Conservation (phyloP, 2,329 filamentous ascomycete species). For the Sporothrix humicola region DNA sequence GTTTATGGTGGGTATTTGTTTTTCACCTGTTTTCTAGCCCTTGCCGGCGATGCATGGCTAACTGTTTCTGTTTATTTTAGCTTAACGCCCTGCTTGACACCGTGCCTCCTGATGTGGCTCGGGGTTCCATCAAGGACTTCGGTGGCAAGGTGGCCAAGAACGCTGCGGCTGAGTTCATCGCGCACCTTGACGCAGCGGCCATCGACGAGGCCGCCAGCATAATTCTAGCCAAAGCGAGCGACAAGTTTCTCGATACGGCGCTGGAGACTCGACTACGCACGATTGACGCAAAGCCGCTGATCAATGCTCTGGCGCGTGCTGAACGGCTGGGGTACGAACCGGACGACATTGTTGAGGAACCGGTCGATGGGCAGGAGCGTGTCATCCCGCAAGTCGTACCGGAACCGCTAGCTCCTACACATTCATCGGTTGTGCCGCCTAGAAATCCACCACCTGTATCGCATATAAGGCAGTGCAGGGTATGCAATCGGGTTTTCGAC, state of each 20-base stretch:
- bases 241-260: slow-evolving; percentile 58
- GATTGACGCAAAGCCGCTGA: slow-evolving; percentile 59
- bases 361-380: slow-evolving; percentile 47
- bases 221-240: slow-evolving; percentile 55
- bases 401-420: not conserved
- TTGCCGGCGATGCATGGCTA: not conserved
- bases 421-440: too few relatives aligned
- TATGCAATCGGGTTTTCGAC: slow-evolving; percentile 48
- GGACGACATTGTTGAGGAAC: slow-evolving; percentile 55
- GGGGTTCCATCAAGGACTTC: slow-evolving; percentile 52
- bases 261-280: slow-evolving; percentile 59
- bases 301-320: slow-evolving; percentile 62
- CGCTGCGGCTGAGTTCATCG: slow-evolving; percentile 51
- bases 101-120: slow-evolving; percentile 48
- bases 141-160: slow-evolving; percentile 52
- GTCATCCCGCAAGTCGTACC: slow-evolving; percentile 43
- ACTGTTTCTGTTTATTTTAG: slow-evolving; percentile 42
- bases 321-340: slow-evolving; percentile 63
- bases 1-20: slow-evolving; percentile 55
- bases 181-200: slow-evolving; percentile 49
- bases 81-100: slow-evolving; percentile 58
- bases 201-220: slow-evolving; percentile 53
- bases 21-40: too few relatives aligned
- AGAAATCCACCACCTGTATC: not conserved
- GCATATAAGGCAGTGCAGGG: slow-evolving; percentile 38